phyloP scores from a whole-genome alignment of 108 stramenopile species.

The Cyclotella choctawhatcheeana region DNA sequence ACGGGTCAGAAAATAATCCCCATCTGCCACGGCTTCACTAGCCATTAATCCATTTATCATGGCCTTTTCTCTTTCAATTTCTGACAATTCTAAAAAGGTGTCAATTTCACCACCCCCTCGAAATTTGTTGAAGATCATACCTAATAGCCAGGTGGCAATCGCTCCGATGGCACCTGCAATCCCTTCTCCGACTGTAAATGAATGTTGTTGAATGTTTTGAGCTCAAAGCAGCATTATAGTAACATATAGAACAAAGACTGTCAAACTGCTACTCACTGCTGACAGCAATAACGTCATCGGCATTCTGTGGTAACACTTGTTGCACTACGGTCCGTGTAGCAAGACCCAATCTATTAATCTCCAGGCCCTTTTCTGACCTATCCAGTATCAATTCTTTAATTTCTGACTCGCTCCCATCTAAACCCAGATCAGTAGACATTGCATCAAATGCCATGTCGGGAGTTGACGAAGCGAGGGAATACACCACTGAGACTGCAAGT shows the following conservation, averaged over 20 bases:
- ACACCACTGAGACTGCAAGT: conserved; percentile 47
- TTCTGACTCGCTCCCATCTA: conserved; percentile 5
- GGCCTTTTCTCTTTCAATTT: conserved; percentile 3
- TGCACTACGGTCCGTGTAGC: conserved; percentile 56
- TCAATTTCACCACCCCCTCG: conserved; percentile 9
- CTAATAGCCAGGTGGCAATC: conserved; percentile 34
- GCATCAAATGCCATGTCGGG: conserved; percentile 33
- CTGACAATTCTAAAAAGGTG: not conserved
- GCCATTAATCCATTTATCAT: conserved; percentile 24
- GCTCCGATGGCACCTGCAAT: conserved; percentile 74
- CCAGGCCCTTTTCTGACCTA: conserved; percentile 16
- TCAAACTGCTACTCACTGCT: no score
- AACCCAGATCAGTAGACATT: not conserved
- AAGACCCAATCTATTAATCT: conserved; percentile 27
- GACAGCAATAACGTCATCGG: conserved; percentile 71
- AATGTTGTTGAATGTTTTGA: no score
- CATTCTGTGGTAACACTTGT: conserved; percentile 62
- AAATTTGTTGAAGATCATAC: conserved; percentile 36
- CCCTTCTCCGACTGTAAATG: conserved; percentile 77
- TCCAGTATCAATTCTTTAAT: conserved; percentile 18
- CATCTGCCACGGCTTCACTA: conserved; percentile 71
- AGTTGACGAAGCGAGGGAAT: conserved; percentile 42
- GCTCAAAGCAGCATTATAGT: no score
- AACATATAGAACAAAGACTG: no score
- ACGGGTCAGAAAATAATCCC: conserved; percentile 79